Conservation (phyloP, 2,329 filamentous ascomycete species). For the Fusarium veterinarium region DNA sequence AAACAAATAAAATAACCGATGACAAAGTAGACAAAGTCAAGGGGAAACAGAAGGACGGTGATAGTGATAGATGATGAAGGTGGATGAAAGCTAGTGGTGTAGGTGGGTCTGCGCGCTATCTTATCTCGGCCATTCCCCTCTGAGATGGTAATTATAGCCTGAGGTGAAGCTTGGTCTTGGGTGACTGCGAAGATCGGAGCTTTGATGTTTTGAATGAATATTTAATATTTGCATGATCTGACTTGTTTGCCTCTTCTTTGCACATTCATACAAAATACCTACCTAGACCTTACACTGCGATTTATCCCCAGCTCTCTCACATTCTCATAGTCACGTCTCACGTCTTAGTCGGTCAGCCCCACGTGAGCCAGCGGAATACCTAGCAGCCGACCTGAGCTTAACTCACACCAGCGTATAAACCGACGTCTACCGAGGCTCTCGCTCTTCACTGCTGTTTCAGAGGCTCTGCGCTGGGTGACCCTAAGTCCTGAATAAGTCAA, state of each 20-base stretch:
- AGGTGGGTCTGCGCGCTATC: constrained; percentile 26
- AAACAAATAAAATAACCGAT: background rate
- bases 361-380: constrained; percentile 37
- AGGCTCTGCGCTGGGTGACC: background rate
- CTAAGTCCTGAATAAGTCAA: constrained; percentile 12
- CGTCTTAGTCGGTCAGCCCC: constrained; percentile 16
- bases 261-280: background rate
- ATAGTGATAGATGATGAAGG: constrained; percentile 8
- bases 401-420: constrained; percentile 14
- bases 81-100: constrained; percentile 5
- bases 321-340: constrained; percentile 28
- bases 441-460: constrained; percentile 2
- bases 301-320: constrained; percentile 18
- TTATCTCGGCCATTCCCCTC: constrained; percentile 35
- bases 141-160: constrained; percentile 10
- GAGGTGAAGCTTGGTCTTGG: background rate
- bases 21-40: constrained; percentile 12
- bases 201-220: constrained; percentile 1
- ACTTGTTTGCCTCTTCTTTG: background rate
- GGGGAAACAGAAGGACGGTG: background rate
- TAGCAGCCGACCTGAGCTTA: constrained; percentile 23
- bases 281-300: constrained; percentile 1
- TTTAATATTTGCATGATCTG: background rate
- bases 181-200: constrained; percentile 17
- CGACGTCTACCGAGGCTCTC: constrained; percentile 30